Base-by-base conservation (phyloP, 2,329 filamentous ascomycete genomes). In the Neonectria ditissima region DNA sequence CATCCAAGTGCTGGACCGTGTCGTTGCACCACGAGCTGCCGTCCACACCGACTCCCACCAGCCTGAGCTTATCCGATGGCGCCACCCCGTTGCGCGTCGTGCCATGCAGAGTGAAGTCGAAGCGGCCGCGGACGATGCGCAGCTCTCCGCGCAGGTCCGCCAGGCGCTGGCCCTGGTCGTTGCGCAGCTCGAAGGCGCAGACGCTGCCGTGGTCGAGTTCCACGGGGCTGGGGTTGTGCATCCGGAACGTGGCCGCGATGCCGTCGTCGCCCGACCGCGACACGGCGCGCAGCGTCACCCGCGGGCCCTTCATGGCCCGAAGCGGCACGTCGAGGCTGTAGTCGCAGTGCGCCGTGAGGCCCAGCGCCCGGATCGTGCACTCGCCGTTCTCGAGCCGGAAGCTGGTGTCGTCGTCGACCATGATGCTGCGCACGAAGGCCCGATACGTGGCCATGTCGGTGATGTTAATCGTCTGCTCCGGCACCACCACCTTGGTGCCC, bases 181-280 rank as follows among this genome's bases (percentile, higher is more conserved):
- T 75, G 41, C 70, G 68, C 24, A 80, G 65, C 61, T 77, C 75
- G 28, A 80, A 79, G 18, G 68, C 58, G 55, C 74, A 75, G 16
- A 59, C 43, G 2, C 75, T 39, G 3, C 75, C 77, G 54, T 75
- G 69, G 28, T 76, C 71, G 6, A 80, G 70, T 61, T 77, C 76
- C 32, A 78, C 68, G 4, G 73, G 70, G 18, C 76, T 76, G 11
- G 69, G 67, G 64, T 77, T 80, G 18, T 62, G 54, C 37, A 78
- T 59, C 52, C 58, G 66, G 47, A 80, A 63, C 7, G 47, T 62
- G 44, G 67, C 57, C 13, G 61, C 64, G 41, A 76, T 63, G 20
- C 55, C 20, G 11, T 67, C 51, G 3, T 57, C 66, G 5, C 51
- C 53, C 24, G 59, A 67, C 28, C 67, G 61, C 20, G 70, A 66